Evolutionary conservation across 345 rosid genomes (phyloP).

Genomic region (Balakata baccata): DNA sequence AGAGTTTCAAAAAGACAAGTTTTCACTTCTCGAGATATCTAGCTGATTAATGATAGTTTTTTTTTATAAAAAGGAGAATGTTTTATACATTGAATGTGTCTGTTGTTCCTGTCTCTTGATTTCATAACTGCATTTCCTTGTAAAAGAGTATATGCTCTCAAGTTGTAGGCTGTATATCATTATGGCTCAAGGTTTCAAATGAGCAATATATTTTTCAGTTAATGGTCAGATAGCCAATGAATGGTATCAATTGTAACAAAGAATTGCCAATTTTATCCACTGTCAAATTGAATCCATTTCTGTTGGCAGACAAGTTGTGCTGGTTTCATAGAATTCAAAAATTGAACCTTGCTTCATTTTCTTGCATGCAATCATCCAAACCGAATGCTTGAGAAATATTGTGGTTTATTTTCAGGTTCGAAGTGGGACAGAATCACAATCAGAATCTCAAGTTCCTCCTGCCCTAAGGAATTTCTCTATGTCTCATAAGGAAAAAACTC

Average conservation of each 20-base stretch:
- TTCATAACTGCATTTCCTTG: neutral
- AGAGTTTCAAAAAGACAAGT: neutral
- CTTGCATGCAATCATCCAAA: neutral
- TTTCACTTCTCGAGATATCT: neutral
- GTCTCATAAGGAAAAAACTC: constrained; percentile 79
- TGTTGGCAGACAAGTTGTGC: neutral
- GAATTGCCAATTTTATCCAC: neutral
- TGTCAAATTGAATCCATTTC: neutral
- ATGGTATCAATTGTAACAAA: neutral
- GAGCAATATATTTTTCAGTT: neutral
- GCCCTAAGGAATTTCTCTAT: constrained; percentile 76
- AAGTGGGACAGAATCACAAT: constrained; percentile 37
- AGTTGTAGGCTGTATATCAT: neutral
- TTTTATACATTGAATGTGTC: neutral
- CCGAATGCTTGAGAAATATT: constrained; percentile 13
- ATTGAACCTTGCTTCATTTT: neutral
- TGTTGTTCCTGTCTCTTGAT: neutral
- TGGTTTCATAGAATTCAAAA: neutral
- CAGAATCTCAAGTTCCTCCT: constrained; percentile 44
- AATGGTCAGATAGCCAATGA: neutral
- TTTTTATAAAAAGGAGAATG: neutral
- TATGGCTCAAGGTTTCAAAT: neutral
- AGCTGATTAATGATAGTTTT: neutral
- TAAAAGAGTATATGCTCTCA: neutral
- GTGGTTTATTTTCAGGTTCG: constrained; percentile 37